Percentiles rank a stretch among this genome's conserved stretches.
phyloP scores from a whole-genome alignment of 75 land plant species.

The Pinus taeda region DNA sequence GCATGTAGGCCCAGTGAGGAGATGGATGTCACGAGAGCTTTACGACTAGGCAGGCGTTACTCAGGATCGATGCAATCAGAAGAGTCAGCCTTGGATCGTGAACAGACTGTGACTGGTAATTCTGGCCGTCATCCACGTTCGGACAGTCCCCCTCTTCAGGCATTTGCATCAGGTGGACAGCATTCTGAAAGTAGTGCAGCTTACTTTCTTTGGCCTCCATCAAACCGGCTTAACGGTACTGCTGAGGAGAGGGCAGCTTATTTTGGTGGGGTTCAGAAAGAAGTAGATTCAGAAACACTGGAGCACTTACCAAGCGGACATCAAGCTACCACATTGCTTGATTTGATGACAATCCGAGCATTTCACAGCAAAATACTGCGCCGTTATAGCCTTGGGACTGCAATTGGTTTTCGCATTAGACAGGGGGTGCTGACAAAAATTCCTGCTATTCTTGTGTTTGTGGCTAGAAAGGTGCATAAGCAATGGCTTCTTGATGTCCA shows the following conservation, averaged over 20 bases:
- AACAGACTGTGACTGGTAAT: conserved; percentile 29
- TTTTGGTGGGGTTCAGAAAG: conserved; percentile 43
- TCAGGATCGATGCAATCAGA: conserved; percentile 50
- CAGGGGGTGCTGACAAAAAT: conserved; percentile 33
- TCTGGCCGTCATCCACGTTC: conserved; percentile 22
- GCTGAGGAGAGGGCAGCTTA: conserved; percentile 74
- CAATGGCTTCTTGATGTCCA: conserved; percentile 19
- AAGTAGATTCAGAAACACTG: conserved; percentile 17
- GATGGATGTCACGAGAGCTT: conserved; percentile 43
- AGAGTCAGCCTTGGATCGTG: conserved; percentile 59
- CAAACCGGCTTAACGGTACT: conserved; percentile 58
- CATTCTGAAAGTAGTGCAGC: conserved; percentile 84
- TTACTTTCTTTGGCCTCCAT: conserved; percentile 81
- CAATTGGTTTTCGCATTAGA: conserved; percentile 40
- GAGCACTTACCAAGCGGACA: conserved; percentile 21
- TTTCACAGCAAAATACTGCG: conserved; percentile 45
- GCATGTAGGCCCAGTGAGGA: conserved; percentile 41
- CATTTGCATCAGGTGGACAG: conserved; percentile 70
- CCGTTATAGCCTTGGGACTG: conserved; percentile 46
- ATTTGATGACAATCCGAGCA: conserved; percentile 45
- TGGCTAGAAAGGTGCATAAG: conserved; percentile 23
- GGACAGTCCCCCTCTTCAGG: conserved; percentile 49
- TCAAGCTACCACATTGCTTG: conserved; percentile 46
- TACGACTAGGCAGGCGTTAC: conserved; percentile 28
- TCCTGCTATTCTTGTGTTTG: conserved; percentile 51